phyloP scores from a whole-genome alignment of 176 grass and related monocot genomes.

The Elaeis guineensis region DNA sequence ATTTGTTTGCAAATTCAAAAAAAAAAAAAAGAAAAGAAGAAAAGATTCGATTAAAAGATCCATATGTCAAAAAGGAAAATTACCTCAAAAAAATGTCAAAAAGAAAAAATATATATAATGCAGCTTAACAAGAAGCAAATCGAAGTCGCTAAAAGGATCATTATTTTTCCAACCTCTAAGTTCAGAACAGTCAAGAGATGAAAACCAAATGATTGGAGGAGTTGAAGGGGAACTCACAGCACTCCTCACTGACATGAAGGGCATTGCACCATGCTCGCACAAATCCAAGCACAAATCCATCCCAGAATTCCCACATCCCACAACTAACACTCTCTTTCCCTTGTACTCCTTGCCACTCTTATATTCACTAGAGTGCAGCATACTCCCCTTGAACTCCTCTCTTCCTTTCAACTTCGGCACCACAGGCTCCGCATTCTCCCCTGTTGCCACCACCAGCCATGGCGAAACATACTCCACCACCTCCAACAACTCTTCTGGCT shows the following conservation, averaged over 20 bases:
- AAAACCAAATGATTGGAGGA: background rate
- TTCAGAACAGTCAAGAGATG: too few relatives aligned
- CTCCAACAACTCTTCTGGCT: background rate
- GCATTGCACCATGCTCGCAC: slow-evolving; percentile 63
- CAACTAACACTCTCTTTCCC: slow-evolving; percentile 65
- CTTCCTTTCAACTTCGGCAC: slow-evolving; percentile 61
- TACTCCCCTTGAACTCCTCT: slow-evolving; percentile 56
- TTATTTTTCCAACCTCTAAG: too few relatives aligned
- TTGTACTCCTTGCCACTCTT: slow-evolving; percentile 55
- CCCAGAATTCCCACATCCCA: slow-evolving; percentile 94
- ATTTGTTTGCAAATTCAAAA: too few relatives aligned
- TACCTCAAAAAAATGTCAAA: too few relatives aligned
- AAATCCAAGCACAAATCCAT: slow-evolving; percentile 96
- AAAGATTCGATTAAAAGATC: too few relatives aligned
- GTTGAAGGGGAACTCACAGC: slow-evolving; percentile 33
- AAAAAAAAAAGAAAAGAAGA: too few relatives aligned
- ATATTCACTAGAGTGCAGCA: slow-evolving; percentile 75
- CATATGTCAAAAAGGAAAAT: too few relatives aligned
- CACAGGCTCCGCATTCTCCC: slow-evolving; percentile 83
- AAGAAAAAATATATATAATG: too few relatives aligned
- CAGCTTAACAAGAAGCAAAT: too few relatives aligned
- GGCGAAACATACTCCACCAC: slow-evolving; percentile 46
- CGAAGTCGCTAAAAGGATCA: too few relatives aligned
- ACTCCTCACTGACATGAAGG: slow-evolving; percentile 90
- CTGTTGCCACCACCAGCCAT: slow-evolving; percentile 88